Evolutionary conservation across 805 yeast species (phyloP).

Genomic region (Yarrowia yakushimensis): DNA sequence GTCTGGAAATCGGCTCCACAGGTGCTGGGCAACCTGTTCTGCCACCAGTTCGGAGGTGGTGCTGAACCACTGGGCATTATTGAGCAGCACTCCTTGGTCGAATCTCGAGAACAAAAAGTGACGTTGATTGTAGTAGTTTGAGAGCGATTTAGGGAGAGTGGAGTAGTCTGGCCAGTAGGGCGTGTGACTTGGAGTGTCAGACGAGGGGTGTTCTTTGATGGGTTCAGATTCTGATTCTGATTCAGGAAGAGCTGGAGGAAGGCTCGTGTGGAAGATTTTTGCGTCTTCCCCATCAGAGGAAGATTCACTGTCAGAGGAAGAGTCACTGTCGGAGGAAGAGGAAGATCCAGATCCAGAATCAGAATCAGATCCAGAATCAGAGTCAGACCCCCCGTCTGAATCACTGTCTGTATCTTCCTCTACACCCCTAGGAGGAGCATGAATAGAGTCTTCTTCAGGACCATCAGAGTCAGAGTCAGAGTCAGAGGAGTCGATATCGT

Average conservation of each 20-base stretch:
- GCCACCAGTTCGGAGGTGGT: conserved; percentile 84
- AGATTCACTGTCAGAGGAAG: not conserved
- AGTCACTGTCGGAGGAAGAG: not conserved
- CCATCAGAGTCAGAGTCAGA: not conserved
- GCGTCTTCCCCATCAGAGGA: not conserved
- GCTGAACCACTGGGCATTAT: conserved; percentile 76
- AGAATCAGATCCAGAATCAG: not conserved
- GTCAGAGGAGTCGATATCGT: not conserved
- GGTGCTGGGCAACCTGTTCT: conserved; percentile 38
- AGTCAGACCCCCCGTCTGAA: not conserved
- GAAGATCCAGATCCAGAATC: not conserved
- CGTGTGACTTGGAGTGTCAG: not conserved
- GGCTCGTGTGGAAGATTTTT: not conserved
- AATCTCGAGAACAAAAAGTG: conserved; percentile 56
- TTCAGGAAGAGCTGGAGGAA: not conserved
- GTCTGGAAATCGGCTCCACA: conserved; percentile 28
- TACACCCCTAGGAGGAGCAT: not conserved
- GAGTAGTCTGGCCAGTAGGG: conserved; percentile 23
- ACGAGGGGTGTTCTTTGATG: not conserved
- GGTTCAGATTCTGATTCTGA: not conserved
- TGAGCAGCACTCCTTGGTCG: conserved; percentile 66
- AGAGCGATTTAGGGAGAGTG: not conserved
- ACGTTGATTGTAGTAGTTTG: conserved; percentile 42
- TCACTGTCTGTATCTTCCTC: not conserved
- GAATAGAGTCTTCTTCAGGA: not conserved